Conservation (phyloP, 345 rosid species). For the Barbarea vulgaris region DNA sequence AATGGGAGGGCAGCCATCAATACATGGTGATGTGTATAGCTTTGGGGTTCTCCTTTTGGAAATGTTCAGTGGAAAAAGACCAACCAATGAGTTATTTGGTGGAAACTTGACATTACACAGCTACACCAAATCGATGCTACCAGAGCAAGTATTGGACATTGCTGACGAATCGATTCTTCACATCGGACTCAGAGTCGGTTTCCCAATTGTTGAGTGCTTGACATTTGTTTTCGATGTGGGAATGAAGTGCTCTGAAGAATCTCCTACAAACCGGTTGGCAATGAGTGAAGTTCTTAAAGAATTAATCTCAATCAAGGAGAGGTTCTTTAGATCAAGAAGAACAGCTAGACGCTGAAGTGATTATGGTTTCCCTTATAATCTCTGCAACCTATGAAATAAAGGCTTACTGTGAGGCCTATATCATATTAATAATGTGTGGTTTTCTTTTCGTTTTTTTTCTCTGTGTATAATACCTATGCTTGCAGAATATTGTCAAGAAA, state of each 20-base stretch:
- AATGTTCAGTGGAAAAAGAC: constrained; percentile 23
- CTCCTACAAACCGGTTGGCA: constrained; percentile 3
- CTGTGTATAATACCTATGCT: background rate
- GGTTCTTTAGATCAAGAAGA: background rate
- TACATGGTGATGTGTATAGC: constrained; percentile 1
- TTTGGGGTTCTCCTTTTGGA: background rate
- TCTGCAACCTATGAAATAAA: background rate
- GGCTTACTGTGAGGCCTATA: background rate
- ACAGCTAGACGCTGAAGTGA: constrained; percentile 8
- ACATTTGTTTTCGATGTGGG: constrained; percentile 5
- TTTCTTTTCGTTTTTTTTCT: background rate
- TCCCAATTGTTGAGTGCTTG: background rate
- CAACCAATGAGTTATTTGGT: constrained; percentile 26
- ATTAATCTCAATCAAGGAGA: constrained; percentile 25
- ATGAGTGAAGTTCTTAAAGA: constrained; percentile 26
- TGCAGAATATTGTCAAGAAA: background rate
- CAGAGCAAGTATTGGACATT: background rate
- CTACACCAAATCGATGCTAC: constrained; percentile 9
- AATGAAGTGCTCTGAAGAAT: constrained; percentile 31
- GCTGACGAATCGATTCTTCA: constrained; percentile 2
- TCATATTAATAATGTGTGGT: background rate
- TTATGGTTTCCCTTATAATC: background rate
- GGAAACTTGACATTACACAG: constrained; percentile 27
- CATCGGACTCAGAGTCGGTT: background rate
- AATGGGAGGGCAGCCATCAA: constrained; percentile 34